Evolutionary conservation across 192 early-diverging fungal species (phyloP).

Genomic region (Coemansia sp.): DNA sequence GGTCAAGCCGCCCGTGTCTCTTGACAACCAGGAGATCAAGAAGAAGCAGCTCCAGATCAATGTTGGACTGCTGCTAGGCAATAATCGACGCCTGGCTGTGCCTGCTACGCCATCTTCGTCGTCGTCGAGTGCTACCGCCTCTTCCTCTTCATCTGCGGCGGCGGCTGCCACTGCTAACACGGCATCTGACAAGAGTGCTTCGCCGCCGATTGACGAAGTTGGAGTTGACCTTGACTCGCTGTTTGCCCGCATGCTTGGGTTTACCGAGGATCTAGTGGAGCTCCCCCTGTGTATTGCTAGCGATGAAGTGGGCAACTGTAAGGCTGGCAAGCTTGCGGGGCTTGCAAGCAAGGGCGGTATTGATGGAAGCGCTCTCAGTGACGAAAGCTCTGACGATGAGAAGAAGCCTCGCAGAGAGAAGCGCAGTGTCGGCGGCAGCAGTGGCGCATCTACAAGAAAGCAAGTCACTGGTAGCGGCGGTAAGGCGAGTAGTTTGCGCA

Average conservation of each 20-base stretch:
- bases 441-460: neutral
- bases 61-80: slow-evolving; percentile 43
- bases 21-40: slow-evolving; percentile 53
- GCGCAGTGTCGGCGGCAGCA: slow-evolving; percentile 1
- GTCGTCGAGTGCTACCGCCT: neutral
- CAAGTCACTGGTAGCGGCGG: slow-evolving; percentile 2
- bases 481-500: slow-evolving; percentile 19
- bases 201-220: slow-evolving; percentile 28
- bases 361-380: neutral
- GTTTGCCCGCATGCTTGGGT: slow-evolving; percentile 57
- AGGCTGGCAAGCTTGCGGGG: neutral
- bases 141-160: neutral
- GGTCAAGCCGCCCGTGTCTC: slow-evolving; percentile 30
- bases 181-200: neutral
- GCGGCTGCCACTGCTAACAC: neutral
- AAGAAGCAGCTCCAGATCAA: slow-evolving; percentile 53
- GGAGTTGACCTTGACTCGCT: slow-evolving; percentile 46
- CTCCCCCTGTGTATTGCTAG: slow-evolving; percentile 1
- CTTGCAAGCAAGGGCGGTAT: neutral
- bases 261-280: slow-evolving; percentile 42
- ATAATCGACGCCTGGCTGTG: slow-evolving; percentile 11
- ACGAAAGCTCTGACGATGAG: slow-evolving; percentile 10
- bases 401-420: slow-evolving; percentile 4
- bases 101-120: slow-evolving; percentile 6
- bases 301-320: neutral